These are phyloP conservation scores for Coleophoma cylindrospora DNA, from an alignment of 2,329 filamentous ascomycete species.

Conservation along the genomic window DNA sequence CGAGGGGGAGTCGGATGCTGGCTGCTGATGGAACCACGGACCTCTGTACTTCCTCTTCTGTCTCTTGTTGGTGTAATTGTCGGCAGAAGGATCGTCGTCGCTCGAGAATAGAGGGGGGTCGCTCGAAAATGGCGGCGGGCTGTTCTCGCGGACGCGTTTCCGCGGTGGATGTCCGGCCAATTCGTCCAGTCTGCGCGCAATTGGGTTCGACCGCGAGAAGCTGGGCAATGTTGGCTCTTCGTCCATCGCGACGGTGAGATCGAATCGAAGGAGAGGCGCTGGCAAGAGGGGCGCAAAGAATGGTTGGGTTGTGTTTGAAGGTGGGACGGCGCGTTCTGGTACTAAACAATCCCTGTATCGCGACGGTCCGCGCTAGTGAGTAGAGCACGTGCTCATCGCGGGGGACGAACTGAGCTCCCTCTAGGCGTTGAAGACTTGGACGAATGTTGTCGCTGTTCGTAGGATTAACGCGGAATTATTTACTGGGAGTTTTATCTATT, in stretches of 20 bases:
- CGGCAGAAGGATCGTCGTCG: constrained; percentile 63
- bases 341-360: too few species aligned
- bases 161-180: constrained; percentile 19
- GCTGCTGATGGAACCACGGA: constrained; percentile 62
- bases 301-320: too few species aligned
- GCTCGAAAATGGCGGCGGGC: constrained; percentile 46
- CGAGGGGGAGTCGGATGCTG: constrained; percentile 22
- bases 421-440: too few species aligned
- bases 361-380: too few species aligned
- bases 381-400: too few species aligned
- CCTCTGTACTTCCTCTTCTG: constrained; percentile 61
- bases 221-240: constrained; percentile 30
- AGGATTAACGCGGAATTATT: too few species aligned
- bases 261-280: too few species aligned
- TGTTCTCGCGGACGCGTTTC: constrained; percentile 32
- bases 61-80: constrained; percentile 55
- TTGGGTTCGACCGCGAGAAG: constrained; percentile 17
- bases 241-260: not conserved
- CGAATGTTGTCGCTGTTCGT: too few species aligned
- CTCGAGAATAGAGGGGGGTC: constrained; percentile 69
- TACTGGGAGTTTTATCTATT: too few species aligned
- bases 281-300: too few species aligned
- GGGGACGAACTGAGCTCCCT: too few species aligned
- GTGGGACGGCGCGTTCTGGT: too few species aligned
- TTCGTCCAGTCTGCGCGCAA: constrained; percentile 4